Evolutionary conservation across 2,329 filamentous ascomycete species (phyloP).

Genomic region (Aspergillus calidoustus): DNA sequence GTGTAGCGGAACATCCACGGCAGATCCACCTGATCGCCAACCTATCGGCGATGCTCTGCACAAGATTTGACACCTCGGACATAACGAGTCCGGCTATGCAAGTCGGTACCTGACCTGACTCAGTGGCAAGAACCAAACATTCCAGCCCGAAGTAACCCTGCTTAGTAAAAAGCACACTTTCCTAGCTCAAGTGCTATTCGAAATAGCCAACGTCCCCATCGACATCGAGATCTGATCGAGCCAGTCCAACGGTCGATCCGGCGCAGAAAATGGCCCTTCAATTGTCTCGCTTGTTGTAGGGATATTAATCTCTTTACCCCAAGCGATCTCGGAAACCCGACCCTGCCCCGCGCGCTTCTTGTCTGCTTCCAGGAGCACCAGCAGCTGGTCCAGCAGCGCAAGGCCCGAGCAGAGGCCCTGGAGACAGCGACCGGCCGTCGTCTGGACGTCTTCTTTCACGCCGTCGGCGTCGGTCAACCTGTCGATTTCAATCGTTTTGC

Average conservation of each 20-base stretch:
- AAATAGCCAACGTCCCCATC: constrained; percentile 23
- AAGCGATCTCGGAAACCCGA: neutral
- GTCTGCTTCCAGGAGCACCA: constrained; percentile 21
- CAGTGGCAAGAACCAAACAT: neutral
- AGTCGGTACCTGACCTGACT: neutral
- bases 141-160: neutral
- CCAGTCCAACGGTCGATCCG: constrained; percentile 15
- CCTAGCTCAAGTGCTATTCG: neutral
- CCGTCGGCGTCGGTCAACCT: constrained; percentile 4
- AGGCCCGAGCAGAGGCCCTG: constrained; percentile 22
- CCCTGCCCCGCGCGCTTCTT: neutral
- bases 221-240: constrained; percentile 21
- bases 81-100: too few relatives aligned
- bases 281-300: neutral
- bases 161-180: neutral
- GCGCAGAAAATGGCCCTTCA: neutral
- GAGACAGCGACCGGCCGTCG: constrained; percentile 11
- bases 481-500: neutral
- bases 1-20: neutral
- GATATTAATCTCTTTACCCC: neutral
- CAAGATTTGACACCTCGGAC: too few relatives aligned
- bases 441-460: neutral
- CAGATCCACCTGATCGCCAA: neutral
- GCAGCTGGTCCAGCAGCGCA: constrained; percentile 24
- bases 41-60: neutral